Conservation (phyloP, 2,329 filamentous ascomycete species). For the Scytalidium sp. region DNA sequence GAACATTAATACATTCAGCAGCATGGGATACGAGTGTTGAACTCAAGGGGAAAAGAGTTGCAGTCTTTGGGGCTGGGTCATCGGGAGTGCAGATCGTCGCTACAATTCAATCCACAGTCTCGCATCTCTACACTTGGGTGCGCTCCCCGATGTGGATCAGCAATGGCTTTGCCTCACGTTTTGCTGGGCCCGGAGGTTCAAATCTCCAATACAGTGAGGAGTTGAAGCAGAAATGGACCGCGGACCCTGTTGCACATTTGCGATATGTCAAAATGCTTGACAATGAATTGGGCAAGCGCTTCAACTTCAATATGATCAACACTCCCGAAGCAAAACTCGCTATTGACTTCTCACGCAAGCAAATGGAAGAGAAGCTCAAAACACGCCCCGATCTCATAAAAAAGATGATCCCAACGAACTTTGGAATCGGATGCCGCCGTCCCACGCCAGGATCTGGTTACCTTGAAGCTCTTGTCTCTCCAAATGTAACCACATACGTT, state of each 20-base stretch:
- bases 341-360: background rate
- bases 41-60: conserved; percentile 44
- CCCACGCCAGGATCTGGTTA: conserved; percentile 32
- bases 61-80: conserved; percentile 52
- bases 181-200: conserved; percentile 30
- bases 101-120: conserved; percentile 34
- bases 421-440: background rate
- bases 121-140: background rate
- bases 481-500: conserved; percentile 27
- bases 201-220: conserved; percentile 39
- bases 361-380: background rate
- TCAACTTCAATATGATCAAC: conserved; percentile 35
- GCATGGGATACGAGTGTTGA: conserved; percentile 46
- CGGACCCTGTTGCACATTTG: conserved; percentile 37
- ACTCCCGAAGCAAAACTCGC: background rate
- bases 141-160: conserved; percentile 32
- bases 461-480: conserved; percentile 27
- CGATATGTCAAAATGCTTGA: conserved; percentile 44
- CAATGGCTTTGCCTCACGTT: background rate
- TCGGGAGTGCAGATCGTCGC: conserved; percentile 53
- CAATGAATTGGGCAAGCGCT: conserved; percentile 40
- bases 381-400: background rate
- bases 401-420: background rate
- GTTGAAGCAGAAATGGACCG: background rate
- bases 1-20: background rate